phyloP scores from a whole-genome alignment of 2,329 filamentous ascomycete genomes.

The Botrytis tulipae region DNA sequence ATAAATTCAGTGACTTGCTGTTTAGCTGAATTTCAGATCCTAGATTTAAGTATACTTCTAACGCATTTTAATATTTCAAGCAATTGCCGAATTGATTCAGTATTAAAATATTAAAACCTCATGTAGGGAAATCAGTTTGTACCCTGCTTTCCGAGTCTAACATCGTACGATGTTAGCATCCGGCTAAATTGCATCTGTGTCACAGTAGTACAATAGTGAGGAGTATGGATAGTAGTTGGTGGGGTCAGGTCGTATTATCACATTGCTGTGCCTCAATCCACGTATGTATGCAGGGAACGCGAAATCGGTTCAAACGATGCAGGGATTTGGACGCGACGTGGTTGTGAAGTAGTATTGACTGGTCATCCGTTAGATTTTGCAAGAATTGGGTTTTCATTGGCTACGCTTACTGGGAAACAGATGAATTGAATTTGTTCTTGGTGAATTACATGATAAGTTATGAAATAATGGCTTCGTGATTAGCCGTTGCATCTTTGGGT shows the following conservation, averaged over 20 bases:
- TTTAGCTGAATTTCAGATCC: background rate
- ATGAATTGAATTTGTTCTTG: background rate
- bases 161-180: background rate
- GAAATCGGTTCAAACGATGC: background rate
- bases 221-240: background rate
- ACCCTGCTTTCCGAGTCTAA: background rate
- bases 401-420: background rate
- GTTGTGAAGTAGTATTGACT: background rate
- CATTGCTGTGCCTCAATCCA: conserved; percentile 8
- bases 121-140: background rate
- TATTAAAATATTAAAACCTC: too few relatives aligned
- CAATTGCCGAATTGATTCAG: background rate
- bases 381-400: background rate
- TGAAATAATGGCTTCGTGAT: background rate
- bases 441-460: background rate
- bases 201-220: background rate
- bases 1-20: background rate
- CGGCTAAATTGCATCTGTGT: background rate
- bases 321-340: background rate
- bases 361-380: background rate
- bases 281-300: background rate
- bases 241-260: conserved; percentile 1
- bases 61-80: background rate
- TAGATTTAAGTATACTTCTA: background rate
- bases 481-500: background rate